These are phyloP conservation scores for Lasiodiplodia hormozganensis DNA, from an alignment of 2,329 filamentous ascomycete species.

Conservation along the genomic window DNA sequence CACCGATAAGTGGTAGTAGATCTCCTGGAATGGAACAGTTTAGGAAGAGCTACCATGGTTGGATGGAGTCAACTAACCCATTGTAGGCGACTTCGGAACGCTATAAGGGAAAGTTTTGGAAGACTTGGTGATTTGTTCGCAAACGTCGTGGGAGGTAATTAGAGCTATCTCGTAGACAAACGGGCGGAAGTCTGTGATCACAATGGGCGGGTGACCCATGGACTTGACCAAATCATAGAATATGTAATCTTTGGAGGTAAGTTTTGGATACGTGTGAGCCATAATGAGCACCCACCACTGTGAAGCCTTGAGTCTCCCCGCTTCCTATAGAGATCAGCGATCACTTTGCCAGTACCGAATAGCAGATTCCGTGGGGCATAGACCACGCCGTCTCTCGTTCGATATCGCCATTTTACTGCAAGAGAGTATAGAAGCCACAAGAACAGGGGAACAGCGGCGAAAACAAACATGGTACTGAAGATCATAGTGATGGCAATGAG, in stretches of 20 bases:
- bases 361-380: constrained; percentile 37
- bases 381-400: constrained; percentile 37
- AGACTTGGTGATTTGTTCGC: constrained; percentile 42
- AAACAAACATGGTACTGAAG: neutral
- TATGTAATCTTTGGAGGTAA: constrained; percentile 40
- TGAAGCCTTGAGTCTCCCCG: constrained; percentile 37
- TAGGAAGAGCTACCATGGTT: neutral
- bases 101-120: constrained; percentile 42
- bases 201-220: constrained; percentile 38
- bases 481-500: neutral
- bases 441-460: constrained; percentile 36
- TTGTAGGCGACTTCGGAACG: constrained; percentile 43
- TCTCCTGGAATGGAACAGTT: neutral
- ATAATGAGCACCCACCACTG: constrained; percentile 34
- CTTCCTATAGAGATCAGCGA: constrained; percentile 39
- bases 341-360: constrained; percentile 39
- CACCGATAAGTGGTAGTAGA: constrained; percentile 37
- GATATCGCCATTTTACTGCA: constrained; percentile 39
- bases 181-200: constrained; percentile 44
- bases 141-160: constrained; percentile 42
- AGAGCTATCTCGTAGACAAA: constrained; percentile 37
- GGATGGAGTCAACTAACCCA: constrained; percentile 33
- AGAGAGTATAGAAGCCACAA: constrained; percentile 35
- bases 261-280: neutral
- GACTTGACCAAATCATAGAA: constrained; percentile 39